These are phyloP conservation scores for Fonsecaea erecta DNA, from an alignment of 2,329 filamentous ascomycete species.

Conservation along the genomic window DNA sequence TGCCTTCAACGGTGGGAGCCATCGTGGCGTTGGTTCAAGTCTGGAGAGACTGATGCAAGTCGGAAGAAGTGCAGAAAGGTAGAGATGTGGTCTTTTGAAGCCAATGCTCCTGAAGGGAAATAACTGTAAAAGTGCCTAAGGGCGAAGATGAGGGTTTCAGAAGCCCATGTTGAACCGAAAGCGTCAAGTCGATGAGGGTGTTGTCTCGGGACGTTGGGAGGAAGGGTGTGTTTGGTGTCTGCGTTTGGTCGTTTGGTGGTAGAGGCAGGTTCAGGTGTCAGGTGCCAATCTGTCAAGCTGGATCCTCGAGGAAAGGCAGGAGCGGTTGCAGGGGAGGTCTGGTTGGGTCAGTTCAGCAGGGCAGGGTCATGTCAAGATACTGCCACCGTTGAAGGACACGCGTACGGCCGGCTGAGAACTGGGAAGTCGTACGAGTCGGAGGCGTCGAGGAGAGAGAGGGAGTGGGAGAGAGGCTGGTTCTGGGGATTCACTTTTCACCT, in stretches of 20 bases:
- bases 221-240: not conserved
- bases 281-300: not conserved
- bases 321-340: not conserved
- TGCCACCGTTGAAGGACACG: not conserved
- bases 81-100: conserved; percentile 15
- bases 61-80: conserved; percentile 4
- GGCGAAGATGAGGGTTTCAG: conserved; percentile 18
- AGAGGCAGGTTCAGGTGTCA: not conserved
- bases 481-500: not conserved
- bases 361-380: not conserved
- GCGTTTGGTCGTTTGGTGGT: not conserved
- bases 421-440: no score
- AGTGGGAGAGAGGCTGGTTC: not conserved
- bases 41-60: not conserved
- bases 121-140: conserved; percentile 18
- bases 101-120: conserved; percentile 14
- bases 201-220: conserved; percentile 3
- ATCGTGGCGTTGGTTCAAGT: conserved; percentile 18
- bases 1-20: conserved; percentile 18
- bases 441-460: no score
- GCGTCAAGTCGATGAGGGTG: conserved; percentile 14
- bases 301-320: not conserved
- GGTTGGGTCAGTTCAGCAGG: no score
- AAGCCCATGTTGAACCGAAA: conserved; percentile 23
- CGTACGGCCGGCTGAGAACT: not conserved